These are phyloP conservation scores for Zoysia japonica DNA, from an alignment of 176 grass and related monocot species.

Conservation along the genomic window DNA sequence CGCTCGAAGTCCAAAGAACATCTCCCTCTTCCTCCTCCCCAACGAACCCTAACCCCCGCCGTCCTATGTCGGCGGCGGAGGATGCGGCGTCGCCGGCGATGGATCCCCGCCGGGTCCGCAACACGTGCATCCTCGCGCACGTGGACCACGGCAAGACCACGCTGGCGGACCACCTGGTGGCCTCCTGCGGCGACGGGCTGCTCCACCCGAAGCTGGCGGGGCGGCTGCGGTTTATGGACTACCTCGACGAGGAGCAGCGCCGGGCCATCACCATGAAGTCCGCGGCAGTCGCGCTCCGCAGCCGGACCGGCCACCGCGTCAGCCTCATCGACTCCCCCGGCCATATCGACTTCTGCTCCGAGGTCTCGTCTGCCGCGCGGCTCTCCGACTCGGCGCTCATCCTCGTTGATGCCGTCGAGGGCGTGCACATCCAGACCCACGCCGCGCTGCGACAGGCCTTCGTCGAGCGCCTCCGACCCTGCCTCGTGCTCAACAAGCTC, in stretches of 20 bases:
- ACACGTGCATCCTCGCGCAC: slow-evolving; percentile 95
- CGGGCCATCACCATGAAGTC: slow-evolving; percentile 96
- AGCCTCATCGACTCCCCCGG: slow-evolving; percentile 96
- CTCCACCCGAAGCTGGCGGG: slow-evolving; percentile 79
- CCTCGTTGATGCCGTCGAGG: slow-evolving; percentile 81
- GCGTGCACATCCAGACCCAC: slow-evolving; percentile 86
- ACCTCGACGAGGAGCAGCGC: slow-evolving; percentile 82
- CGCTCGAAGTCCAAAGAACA: background rate
- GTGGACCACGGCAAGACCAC: slow-evolving; percentile 95
- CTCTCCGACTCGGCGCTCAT: slow-evolving; percentile 78
- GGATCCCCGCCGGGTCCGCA: slow-evolving; percentile 52
- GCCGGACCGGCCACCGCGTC: slow-evolving; percentile 50
- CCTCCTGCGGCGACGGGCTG: slow-evolving; percentile 64
- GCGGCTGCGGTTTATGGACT: slow-evolving; percentile 77
- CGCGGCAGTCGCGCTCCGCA: slow-evolving; percentile 56
- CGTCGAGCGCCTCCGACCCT: slow-evolving; percentile 76
- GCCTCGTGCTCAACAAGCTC: slow-evolving; percentile 95
- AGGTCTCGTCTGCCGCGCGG: slow-evolving; percentile 84
- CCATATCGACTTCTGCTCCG: slow-evolving; percentile 93
- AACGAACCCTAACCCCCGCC: slow-evolving; percentile 37
- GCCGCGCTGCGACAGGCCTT: slow-evolving; percentile 86
- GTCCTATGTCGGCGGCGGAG: slow-evolving; percentile 38
- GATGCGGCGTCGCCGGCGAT: slow-evolving; percentile 2
- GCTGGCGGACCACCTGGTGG: slow-evolving; percentile 89
- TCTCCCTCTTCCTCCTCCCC: background rate